Evolutionary conservation across 805 yeast genomes (phyloP), one percentile per base, ranked within the genome.

Genomic region (Wickerhamiella kurtzmanii): DNA sequence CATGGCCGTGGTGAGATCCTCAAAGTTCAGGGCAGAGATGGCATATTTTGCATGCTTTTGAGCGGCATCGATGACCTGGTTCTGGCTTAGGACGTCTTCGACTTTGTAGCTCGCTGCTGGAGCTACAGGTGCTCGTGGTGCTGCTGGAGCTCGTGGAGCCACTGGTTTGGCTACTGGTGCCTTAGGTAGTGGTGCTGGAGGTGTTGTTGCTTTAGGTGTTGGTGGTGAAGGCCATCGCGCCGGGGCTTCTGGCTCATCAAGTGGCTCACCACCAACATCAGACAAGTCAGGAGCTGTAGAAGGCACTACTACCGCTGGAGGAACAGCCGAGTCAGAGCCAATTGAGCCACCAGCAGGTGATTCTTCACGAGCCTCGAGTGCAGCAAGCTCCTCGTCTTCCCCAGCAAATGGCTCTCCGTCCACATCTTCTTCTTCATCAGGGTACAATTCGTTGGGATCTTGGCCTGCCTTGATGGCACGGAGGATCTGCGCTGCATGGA

Each of bases 21-120:
- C 88, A 57, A 79, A 81, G 57, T 76, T 77, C 35, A 80, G 67
- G 1, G 88, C 86, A 9, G 84, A 78, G 9, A 79, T 71, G n/a
- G 85, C 87, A 57, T 74, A 80, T 53, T 73, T 75, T 48, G 86
- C 80, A 50, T 75, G 80, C 55, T 79, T 80, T 55, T 76, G 77
- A 1, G 80, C 77, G 3, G 56, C 48, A 2, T 60, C 53, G 2
- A 70, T 60, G 1, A 66, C 48, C 35, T 67, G 65, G 50, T 18
- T 41, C 28, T 15, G 35, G 41, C 22, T 35, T 20, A 6, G 15
- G 42, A 5, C 32, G 32, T 25, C 32, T 25, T 25, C 32, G 32
- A 25, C 32, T 11, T 25, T 25, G 32, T 25, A 25, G 32, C 9
- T 25, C 9, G 6, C 11, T 25, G 32, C 32, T 25, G 11, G 9